These are phyloP conservation scores for Paracoccidioides lutzii DNA, from an alignment of 2,329 filamentous ascomycete genomes.

Conservation along the genomic window DNA sequence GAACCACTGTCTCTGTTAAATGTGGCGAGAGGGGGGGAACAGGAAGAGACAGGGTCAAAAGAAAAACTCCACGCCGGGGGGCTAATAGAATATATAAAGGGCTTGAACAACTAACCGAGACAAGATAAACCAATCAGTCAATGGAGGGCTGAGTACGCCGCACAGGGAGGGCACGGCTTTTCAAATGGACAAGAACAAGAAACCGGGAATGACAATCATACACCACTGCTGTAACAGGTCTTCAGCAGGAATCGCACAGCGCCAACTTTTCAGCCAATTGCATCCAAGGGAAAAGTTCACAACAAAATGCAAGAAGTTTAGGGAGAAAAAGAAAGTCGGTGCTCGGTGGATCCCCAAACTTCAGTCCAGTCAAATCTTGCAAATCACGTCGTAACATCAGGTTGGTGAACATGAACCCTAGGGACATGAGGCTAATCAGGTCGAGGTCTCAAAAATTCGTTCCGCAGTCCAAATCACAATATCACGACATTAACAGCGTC, in stretches of 20 bases:
- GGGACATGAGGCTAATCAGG: background rate
- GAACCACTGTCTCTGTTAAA: background rate
- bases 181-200: constrained; percentile 1
- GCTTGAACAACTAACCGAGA: background rate
- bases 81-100: background rate
- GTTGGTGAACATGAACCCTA: background rate
- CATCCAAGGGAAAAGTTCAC: background rate
- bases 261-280: background rate
- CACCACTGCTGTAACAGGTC: background rate
- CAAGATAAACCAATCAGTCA: background rate
- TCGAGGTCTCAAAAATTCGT: constrained; percentile 1
- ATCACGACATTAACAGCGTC: background rate
- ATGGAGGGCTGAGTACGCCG: background rate
- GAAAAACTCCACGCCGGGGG: background rate
- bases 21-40: background rate
- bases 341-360: background rate
- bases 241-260: background rate
- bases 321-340: background rate
- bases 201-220: background rate
- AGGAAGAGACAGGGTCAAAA: background rate
- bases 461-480: constrained; percentile 1
- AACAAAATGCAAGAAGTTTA: background rate
- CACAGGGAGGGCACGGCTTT: background rate
- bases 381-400: constrained; percentile 3
- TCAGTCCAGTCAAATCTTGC: background rate